Evolutionary conservation across 1,139 yeast species (phyloP).

Genomic region (Arxiozyma telluris): DNA sequence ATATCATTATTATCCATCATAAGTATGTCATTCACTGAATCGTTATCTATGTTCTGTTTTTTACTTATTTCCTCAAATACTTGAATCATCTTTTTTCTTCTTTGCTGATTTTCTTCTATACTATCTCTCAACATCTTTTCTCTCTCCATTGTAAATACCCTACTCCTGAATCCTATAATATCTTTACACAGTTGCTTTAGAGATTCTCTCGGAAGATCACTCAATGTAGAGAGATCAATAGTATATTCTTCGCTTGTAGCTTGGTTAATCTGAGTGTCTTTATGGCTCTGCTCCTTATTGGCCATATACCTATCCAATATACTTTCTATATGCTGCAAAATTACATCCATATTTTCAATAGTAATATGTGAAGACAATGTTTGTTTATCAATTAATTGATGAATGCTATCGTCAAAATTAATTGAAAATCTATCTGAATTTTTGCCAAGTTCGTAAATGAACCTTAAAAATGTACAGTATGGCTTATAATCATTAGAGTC

Average conservation of each 20-base stretch:
- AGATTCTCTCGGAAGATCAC: conserved; percentile 54
- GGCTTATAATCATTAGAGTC: conserved; percentile 4
- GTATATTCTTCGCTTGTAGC: conserved; percentile 34
- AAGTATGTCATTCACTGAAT: conserved; percentile 14
- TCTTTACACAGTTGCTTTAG: conserved; percentile 50
- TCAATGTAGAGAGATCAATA: conserved; percentile 51
- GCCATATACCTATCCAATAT: not conserved
- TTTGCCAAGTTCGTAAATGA: not conserved
- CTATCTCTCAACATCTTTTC: conserved; percentile 46
- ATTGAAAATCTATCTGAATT: not conserved
- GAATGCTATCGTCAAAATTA: not conserved
- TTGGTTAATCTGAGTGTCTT: conserved; percentile 4
- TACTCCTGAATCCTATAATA: conserved; percentile 53
- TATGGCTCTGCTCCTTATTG: not conserved
- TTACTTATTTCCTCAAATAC: conserved; percentile 41
- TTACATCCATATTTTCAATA: no score
- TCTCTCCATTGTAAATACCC: conserved; percentile 49
- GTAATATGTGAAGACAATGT: not conserved
- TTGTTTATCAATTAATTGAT: not conserved
- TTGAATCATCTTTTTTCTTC: conserved; percentile 43
- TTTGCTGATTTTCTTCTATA: conserved; percentile 43
- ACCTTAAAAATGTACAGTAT: not conserved
- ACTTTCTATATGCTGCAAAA: not conserved
- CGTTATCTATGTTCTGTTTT: conserved; percentile 16
- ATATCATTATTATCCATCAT: conserved; percentile 6